Percentiles rank a stretch among this genome's conserved stretches.
These are phyloP conservation scores for Conticribra weissflogii DNA, from an alignment of 108 stramenopile species.

Conservation along the genomic window DNA sequence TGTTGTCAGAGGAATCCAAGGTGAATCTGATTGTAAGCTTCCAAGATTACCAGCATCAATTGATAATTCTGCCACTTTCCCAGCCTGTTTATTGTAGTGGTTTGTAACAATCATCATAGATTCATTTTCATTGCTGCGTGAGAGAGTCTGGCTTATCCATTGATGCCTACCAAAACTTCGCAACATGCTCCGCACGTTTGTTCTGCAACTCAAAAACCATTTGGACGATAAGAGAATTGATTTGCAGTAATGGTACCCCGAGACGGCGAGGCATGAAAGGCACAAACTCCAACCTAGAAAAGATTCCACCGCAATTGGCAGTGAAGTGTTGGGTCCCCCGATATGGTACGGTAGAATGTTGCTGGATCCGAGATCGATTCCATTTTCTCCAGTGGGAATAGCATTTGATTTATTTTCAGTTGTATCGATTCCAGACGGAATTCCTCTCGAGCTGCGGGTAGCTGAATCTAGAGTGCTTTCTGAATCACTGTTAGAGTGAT, in stretches of 20 bases:
- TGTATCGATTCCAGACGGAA: too few relatives aligned
- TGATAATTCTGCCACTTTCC: background rate
- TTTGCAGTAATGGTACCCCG: conserved; percentile 46
- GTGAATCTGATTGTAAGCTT: background rate
- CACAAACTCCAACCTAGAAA: conserved; percentile 46
- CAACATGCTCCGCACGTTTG: background rate
- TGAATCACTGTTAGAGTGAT: too few relatives aligned
- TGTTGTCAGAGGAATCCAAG: conserved; percentile 52
- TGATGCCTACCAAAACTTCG: background rate
- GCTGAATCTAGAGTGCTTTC: too few relatives aligned
- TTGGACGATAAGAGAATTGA: conserved; percentile 26
- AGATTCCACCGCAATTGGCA: conserved; percentile 43
- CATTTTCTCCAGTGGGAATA: too few relatives aligned
- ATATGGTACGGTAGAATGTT: conserved; percentile 22
- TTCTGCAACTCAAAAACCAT: conserved; percentile 1
- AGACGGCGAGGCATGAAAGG: conserved; percentile 47
- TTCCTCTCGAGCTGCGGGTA: too few relatives aligned
- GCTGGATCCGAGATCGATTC: too few relatives aligned
- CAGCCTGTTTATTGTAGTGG: background rate
- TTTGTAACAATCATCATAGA: background rate
- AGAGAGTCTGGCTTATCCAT: background rate
- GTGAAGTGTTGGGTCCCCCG: conserved; percentile 44
- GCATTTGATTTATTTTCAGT: too few relatives aligned
- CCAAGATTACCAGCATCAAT: background rate
- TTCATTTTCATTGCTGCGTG: background rate